These are phyloP conservation scores for Plenodomus lindquistii DNA, from an alignment of 2,329 filamentous ascomycete species.

Conservation along the genomic window DNA sequence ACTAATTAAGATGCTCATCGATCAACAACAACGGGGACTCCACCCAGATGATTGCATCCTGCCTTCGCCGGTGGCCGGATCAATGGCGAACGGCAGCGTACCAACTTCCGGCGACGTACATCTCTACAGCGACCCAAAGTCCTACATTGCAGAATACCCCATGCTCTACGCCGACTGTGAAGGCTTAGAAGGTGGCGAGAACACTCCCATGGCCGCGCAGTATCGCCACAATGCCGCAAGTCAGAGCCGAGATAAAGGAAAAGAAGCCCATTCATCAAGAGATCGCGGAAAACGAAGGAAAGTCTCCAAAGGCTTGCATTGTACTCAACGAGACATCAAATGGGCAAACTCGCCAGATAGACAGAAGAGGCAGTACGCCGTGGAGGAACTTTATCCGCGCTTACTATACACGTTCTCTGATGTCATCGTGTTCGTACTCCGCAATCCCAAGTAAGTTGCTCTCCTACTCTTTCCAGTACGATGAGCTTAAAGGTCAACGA, in stretches of 20 bases:
- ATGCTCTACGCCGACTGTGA: slow-evolving; percentile 59
- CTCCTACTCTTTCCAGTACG: background rate
- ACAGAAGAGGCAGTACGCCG: slow-evolving; percentile 44
- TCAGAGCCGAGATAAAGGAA: too few relatives aligned
- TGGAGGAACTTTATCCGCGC: slow-evolving; percentile 47
- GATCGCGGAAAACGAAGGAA: too few relatives aligned
- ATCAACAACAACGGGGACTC: slow-evolving; percentile 25
- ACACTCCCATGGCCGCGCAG: slow-evolving; percentile 34
- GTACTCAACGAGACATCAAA: slow-evolving; percentile 7
- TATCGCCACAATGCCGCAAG: background rate
- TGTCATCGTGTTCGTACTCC: slow-evolving; percentile 49
- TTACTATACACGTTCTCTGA: slow-evolving; percentile 51
- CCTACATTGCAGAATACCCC: slow-evolving; percentile 44
- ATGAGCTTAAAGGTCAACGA: too few relatives aligned
- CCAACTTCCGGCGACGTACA: slow-evolving; percentile 37
- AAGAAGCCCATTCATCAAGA: too few relatives aligned
- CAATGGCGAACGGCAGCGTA: slow-evolving; percentile 1
- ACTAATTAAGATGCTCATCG: slow-evolving; percentile 54
- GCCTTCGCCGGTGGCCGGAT: slow-evolving; percentile 21
- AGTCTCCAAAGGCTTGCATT: slow-evolving; percentile 47
- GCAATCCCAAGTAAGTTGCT: slow-evolving; percentile 39
- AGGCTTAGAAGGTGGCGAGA: slow-evolving; percentile 56
- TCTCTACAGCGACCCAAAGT: slow-evolving; percentile 55
- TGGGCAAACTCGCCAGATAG: slow-evolving; percentile 17
- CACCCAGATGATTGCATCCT: slow-evolving; percentile 12